These are phyloP conservation scores for Sporisorium exsertum DNA, from an alignment of 1,284 basidiomycete species.

Conservation along the genomic window DNA sequence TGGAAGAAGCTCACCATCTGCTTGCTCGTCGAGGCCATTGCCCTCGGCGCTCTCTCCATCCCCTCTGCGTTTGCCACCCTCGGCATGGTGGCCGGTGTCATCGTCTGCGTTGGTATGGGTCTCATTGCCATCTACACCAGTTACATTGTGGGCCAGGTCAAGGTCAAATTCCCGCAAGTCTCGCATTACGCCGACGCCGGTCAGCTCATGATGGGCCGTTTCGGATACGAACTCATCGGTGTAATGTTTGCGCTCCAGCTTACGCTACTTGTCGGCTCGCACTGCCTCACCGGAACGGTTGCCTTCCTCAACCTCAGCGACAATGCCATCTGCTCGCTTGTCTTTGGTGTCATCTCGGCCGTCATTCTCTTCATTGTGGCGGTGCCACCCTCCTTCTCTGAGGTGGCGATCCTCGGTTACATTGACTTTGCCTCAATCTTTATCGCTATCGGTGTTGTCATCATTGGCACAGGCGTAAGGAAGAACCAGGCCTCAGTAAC, in stretches of 20 bases:
- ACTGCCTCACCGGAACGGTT: constrained; percentile 62
- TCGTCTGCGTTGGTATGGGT: constrained; percentile 53
- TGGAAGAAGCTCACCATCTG: constrained; percentile 61
- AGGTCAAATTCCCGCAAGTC: constrained; percentile 54
- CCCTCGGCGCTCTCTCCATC: constrained; percentile 56
- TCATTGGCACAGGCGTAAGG: constrained; percentile 57
- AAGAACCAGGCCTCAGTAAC: constrained; percentile 28
- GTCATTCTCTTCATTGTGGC: constrained; percentile 61
- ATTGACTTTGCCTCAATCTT: constrained; percentile 63
- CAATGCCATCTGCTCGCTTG: constrained; percentile 55
- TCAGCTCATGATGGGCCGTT: constrained; percentile 52
- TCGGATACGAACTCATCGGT: constrained; percentile 53
- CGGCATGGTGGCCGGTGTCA: constrained; percentile 59
- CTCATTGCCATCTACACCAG: constrained; percentile 60
- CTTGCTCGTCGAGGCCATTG: constrained; percentile 64
- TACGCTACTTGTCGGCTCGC: constrained; percentile 54
- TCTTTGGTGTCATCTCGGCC: constrained; percentile 59
- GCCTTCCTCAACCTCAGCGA: constrained; percentile 54
- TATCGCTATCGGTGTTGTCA: constrained; percentile 57
- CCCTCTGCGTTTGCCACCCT: constrained; percentile 58
- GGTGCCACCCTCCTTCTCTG: constrained; percentile 58
- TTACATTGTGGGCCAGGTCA: constrained; percentile 56
- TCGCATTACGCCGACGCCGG: constrained; percentile 58
- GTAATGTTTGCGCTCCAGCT: constrained; percentile 59
- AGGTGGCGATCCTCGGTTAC: constrained; percentile 61